Evolutionary conservation across 371 early-diverging fungal species (phyloP).

Genomic region (Mortierella sp.): DNA sequence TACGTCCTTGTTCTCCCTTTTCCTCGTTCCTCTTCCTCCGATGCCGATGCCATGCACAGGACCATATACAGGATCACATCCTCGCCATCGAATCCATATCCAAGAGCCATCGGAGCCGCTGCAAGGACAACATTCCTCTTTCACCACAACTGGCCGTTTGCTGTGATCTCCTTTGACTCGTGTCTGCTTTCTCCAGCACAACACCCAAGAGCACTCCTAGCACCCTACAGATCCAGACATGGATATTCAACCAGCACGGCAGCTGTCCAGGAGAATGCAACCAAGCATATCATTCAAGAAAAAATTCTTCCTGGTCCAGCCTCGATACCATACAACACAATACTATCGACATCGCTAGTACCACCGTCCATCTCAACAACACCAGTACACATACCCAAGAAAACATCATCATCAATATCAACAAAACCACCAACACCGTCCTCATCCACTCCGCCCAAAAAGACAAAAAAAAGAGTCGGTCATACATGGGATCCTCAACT

Average conservation of each 20-base stretch:
- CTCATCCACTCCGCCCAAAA: not conserved
- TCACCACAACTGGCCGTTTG: not conserved
- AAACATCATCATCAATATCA: not conserved
- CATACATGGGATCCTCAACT: conserved; percentile 18
- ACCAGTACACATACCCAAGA: no score
- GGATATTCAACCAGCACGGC: not conserved
- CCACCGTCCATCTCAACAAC: not conserved
- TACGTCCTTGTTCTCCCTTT: not conserved
- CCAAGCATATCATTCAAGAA: no score
- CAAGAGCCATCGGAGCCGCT: conserved; percentile 4
- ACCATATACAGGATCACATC: conserved; percentile 12
- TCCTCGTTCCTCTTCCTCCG: not conserved
- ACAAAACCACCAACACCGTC: not conserved
- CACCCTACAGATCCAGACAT: not conserved
- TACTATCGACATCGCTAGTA: not conserved
- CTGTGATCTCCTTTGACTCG: conserved; percentile 9
- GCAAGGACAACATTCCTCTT: not conserved
- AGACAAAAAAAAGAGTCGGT: not conserved
- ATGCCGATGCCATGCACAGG: conserved; percentile 15
- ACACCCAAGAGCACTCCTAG: not conserved
- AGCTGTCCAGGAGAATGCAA: no score
- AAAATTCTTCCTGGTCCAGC: no score
- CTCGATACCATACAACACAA: no score
- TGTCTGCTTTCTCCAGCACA: not conserved
- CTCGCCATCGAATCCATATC: not conserved